phyloP scores from a whole-genome alignment of 805 yeast species.

The Huiozyma sinensis region DNA sequence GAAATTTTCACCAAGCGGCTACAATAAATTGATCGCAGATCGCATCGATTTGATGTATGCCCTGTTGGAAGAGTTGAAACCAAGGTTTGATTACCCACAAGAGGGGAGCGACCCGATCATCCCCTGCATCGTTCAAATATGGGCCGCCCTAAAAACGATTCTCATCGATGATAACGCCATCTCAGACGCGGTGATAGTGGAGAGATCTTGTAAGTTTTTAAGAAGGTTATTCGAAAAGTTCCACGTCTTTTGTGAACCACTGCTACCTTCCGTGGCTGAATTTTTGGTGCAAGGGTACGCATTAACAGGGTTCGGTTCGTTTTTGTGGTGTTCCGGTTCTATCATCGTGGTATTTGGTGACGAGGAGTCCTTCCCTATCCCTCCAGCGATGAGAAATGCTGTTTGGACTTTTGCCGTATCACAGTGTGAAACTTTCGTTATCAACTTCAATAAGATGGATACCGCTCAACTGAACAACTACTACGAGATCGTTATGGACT shows the following conservation, averaged over 20 bases:
- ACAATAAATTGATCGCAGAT: slow-evolving; percentile 49
- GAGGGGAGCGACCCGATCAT: slow-evolving; percentile 24
- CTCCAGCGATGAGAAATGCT: slow-evolving; percentile 38
- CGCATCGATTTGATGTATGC: slow-evolving; percentile 45
- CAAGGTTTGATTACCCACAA: slow-evolving; percentile 22
- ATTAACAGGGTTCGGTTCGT: slow-evolving; percentile 64
- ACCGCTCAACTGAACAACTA: slow-evolving; percentile 13
- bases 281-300: slow-evolving; percentile 62
- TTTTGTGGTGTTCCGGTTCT: slow-evolving; percentile 82
- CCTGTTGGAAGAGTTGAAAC: slow-evolving; percentile 23
- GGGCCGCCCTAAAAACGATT: slow-evolving; percentile 17
- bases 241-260: slow-evolving; percentile 32
- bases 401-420: slow-evolving; percentile 66
- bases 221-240: slow-evolving; percentile 48
- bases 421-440: slow-evolving; percentile 51
- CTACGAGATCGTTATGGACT: slow-evolving; percentile 72
- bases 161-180: slow-evolving; percentile 19
- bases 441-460: slow-evolving; percentile 27
- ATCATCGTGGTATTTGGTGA: slow-evolving; percentile 62
- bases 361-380: slow-evolving; percentile 32
- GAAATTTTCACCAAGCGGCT: slow-evolving; percentile 20
- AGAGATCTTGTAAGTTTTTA: slow-evolving; percentile 59
- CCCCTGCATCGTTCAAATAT: slow-evolving; percentile 19
- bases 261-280: slow-evolving; percentile 55
- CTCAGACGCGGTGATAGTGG: slow-evolving; percentile 35